Percentiles rank a stretch among this genome's conserved stretches.
phyloP scores from a whole-genome alignment of 106 monocot genomes.

The Vanilla planifolia region DNA sequence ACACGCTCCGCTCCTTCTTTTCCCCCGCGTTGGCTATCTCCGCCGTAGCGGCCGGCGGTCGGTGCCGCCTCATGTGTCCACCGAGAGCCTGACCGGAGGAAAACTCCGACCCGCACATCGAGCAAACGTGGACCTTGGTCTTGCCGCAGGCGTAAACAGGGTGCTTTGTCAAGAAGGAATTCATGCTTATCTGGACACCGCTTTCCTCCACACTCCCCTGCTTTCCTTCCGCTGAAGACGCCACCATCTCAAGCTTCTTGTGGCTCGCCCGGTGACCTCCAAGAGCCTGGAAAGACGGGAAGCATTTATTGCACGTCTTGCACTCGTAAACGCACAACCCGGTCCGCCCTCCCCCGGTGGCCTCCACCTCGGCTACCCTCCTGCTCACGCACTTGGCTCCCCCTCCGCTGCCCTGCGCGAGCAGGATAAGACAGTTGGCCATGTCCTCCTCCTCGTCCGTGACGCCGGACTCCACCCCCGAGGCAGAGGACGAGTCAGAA shows the following conservation, averaged over 20 bases:
- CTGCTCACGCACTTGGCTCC: constrained; percentile 22
- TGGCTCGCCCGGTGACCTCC: constrained; percentile 59
- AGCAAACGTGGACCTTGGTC: constrained; percentile 57
- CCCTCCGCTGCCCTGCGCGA: constrained; percentile 35
- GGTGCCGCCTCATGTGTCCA: constrained; percentile 76
- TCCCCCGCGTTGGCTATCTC: neutral
- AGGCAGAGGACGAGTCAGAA: constrained; percentile 7
- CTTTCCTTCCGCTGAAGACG: neutral
- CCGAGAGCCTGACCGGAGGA: constrained; percentile 71
- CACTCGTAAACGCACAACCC: constrained; percentile 54
- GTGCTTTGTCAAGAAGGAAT: neutral
- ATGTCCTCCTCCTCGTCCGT: constrained; percentile 67
- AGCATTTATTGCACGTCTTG: constrained; percentile 60
- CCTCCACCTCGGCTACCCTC: constrained; percentile 18
- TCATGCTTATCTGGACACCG: constrained; percentile 1
- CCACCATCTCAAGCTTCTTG: constrained; percentile 34
- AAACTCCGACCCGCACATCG: constrained; percentile 64
- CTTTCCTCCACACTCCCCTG: neutral
- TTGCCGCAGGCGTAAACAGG: neutral
- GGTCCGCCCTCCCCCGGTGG: constrained; percentile 17
- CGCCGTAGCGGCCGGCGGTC: constrained; percentile 9
- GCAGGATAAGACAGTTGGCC: constrained; percentile 67
- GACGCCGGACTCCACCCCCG: constrained; percentile 1
- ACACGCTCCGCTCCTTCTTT: constrained; percentile 31
- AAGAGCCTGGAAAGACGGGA: constrained; percentile 52